Percentiles rank a stretch among this genome's conserved stretches.
These are phyloP conservation scores for Xylaria digitata DNA, from an alignment of 2,329 filamentous ascomycete species.

Conservation along the genomic window DNA sequence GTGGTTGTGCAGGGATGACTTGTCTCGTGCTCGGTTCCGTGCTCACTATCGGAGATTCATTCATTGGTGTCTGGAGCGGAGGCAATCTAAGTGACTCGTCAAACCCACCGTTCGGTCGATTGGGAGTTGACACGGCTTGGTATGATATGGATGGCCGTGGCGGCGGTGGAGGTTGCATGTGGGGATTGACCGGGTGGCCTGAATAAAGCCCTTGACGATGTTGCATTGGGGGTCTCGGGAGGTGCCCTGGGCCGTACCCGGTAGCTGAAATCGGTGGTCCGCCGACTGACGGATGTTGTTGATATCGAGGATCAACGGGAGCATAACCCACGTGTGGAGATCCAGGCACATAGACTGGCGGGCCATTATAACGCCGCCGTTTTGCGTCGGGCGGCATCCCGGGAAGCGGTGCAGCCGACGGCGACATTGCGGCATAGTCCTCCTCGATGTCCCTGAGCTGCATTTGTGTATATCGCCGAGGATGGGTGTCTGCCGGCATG, in stretches of 20 bases:
- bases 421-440: constrained; percentile 52
- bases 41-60: constrained; percentile 45
- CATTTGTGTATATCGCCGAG: constrained; percentile 67
- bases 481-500: constrained; percentile 67
- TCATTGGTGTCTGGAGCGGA: constrained; percentile 61
- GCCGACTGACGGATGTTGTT: constrained; percentile 46
- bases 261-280: constrained; percentile 44
- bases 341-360: constrained; percentile 47
- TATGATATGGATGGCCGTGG: constrained; percentile 58
- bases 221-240: constrained; percentile 44
- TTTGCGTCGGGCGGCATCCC: constrained; percentile 48
- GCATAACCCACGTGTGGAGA: constrained; percentile 56
- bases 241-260: constrained; percentile 47
- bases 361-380: constrained; percentile 50
- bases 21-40: constrained; percentile 38
- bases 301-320: constrained; percentile 48
- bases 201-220: constrained; percentile 37
- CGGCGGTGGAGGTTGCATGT: constrained; percentile 69
- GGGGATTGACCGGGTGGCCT: constrained; percentile 39
- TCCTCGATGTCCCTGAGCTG: constrained; percentile 56
- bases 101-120: constrained; percentile 60
- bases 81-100: constrained; percentile 66
- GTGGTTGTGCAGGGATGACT: constrained; percentile 21
- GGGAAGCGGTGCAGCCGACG: constrained; percentile 33
- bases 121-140: constrained; percentile 46